Evolutionary conservation across 2,329 filamentous ascomycete genomes (phyloP).

Genomic region (Pestalotiopsis sp.): DNA sequence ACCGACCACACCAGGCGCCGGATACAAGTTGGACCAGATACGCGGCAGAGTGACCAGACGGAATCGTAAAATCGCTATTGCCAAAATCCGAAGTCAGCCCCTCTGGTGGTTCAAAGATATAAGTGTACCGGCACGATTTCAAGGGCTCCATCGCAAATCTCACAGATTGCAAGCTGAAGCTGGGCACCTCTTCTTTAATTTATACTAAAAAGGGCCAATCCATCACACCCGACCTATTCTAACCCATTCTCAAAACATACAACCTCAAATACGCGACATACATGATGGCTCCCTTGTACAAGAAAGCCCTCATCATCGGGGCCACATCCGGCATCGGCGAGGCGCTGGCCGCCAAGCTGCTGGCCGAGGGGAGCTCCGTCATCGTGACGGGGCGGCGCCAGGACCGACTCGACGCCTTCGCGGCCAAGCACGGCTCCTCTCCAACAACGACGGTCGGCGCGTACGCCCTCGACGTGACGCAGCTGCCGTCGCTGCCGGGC

Average conservation of each 20-base stretch:
- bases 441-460: constrained; percentile 27
- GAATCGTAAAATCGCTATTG: no score
- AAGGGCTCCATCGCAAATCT: neutral
- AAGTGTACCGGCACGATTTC: neutral
- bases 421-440: constrained; percentile 37
- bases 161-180: neutral
- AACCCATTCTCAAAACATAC: no score
- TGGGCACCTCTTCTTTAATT: no score
- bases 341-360: constrained; percentile 38
- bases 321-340: constrained; percentile 54
- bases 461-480: constrained; percentile 43
- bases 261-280: no score
- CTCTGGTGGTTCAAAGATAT: no score
- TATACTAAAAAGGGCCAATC: no score
- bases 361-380: constrained; percentile 44
- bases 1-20: no score
- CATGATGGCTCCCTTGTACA: constrained; percentile 50
- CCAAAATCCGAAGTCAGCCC: no score
- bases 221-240: no score
- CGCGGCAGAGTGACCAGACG: no score
- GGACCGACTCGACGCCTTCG: constrained; percentile 48
- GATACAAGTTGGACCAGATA: no score
- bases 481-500: constrained; percentile 38
- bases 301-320: constrained; percentile 51
- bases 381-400: constrained; percentile 49